Percentiles rank a stretch among this genome's conserved stretches.
Evolutionary conservation across 1,139 yeast species (phyloP).

Genomic region (Yamadazyma dushanensis): DNA sequence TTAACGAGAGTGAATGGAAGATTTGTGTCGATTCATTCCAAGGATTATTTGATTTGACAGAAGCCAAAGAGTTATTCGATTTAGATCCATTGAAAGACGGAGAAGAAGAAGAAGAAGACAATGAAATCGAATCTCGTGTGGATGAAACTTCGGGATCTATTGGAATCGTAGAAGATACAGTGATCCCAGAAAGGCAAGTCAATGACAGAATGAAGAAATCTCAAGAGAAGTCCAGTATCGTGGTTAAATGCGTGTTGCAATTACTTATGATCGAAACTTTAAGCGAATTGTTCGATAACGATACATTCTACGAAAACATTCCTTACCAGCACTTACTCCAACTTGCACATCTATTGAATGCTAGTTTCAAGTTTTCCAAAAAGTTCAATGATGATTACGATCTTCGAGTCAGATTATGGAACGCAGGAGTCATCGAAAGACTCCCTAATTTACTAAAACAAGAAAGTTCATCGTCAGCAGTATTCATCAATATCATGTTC

Average conservation of each 20-base stretch:
- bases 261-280: conserved; percentile 84
- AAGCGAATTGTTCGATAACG: conserved; percentile 75
- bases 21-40: conserved; percentile 63
- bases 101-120: conserved; percentile 11
- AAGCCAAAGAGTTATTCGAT: conserved; percentile 81
- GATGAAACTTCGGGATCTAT: conserved; percentile 3
- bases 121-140: not conserved
- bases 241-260: conserved; percentile 89
- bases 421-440: conserved; percentile 89
- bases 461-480: conserved; percentile 89
- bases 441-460: conserved; percentile 89
- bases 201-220: conserved; percentile 26
- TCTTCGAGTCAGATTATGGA: conserved; percentile 81
- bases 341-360: conserved; percentile 59
- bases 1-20: conserved; percentile 72
- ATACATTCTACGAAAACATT: conserved; percentile 63
- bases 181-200: conserved; percentile 13
- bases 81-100: conserved; percentile 51
- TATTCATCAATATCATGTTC: conserved; percentile 78
- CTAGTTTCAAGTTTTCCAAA: conserved; percentile 79
- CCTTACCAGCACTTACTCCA: conserved; percentile 65
- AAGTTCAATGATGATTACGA: conserved; percentile 88
- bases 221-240: conserved; percentile 73
- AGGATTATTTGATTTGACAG: conserved; percentile 73
- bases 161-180: conserved; percentile 1